Percentiles rank a stretch among this genome's conserved stretches.
Conservation (phyloP, 2,329 filamentous ascomycete species). For the Apiospora rasikravindrae region DNA sequence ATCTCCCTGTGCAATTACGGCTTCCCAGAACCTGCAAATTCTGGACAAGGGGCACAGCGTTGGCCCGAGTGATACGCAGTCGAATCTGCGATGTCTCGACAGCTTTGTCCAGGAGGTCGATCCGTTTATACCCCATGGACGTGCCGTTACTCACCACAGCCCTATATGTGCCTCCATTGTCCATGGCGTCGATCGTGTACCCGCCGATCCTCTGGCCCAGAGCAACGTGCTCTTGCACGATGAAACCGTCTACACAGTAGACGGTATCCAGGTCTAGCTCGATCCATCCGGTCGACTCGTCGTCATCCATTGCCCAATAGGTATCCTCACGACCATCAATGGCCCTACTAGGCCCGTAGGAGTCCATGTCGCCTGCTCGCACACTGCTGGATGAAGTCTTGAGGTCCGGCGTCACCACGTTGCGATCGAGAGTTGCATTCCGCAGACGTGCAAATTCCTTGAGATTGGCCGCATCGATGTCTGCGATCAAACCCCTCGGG, state of each 20-base stretch:
- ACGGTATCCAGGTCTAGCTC: constrained; percentile 32
- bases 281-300: constrained; percentile 30
- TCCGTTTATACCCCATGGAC: constrained; percentile 35
- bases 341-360: constrained; percentile 28
- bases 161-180: constrained; percentile 25
- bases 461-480: not conserved
- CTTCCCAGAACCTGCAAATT: constrained; percentile 29
- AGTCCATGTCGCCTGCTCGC: not conserved
- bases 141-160: constrained; percentile 30
- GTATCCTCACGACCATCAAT: constrained; percentile 31
- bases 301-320: constrained; percentile 34
- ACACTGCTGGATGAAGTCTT: not conserved
- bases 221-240: constrained; percentile 36
- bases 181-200: constrained; percentile 31
- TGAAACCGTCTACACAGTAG: constrained; percentile 31
- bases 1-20: not conserved
- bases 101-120: constrained; percentile 27
- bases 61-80: constrained; percentile 33
- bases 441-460: not conserved
- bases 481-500: constrained; percentile 29
- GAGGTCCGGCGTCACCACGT: not conserved
- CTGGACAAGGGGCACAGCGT: constrained; percentile 33
- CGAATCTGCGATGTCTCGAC: constrained; percentile 29
- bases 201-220: constrained; percentile 38
- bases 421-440: not conserved